phyloP scores from a whole-genome alignment of 495 filamentous ascomycete genomes.

The Bacidia rubella region DNA sequence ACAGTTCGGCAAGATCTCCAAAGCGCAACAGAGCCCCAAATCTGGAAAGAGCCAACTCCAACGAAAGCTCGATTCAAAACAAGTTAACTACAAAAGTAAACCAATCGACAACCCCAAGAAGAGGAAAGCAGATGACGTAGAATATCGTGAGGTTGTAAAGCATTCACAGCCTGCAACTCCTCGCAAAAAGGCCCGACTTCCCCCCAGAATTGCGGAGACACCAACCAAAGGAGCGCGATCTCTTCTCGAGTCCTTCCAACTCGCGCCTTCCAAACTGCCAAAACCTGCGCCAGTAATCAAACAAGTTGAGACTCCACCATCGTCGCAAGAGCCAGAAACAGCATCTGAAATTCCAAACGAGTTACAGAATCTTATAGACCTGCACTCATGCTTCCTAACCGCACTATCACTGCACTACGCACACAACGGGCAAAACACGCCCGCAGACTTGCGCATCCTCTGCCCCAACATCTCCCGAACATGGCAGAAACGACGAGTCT shows the following conservation, averaged over 20 bases:
- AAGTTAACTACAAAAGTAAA: background rate
- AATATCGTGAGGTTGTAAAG: background rate
- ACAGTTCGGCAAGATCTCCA: conserved; percentile 17
- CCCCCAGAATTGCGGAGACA: conserved; percentile 6
- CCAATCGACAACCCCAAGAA: conserved; percentile 1
- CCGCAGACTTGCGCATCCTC: conserved; percentile 43
- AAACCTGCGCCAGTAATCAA: background rate
- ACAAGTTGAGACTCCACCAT: conserved; percentile 7
- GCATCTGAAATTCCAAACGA: conserved; percentile 9
- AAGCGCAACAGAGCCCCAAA: conserved; percentile 9
- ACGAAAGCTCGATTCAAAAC: background rate
- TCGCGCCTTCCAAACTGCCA: conserved; percentile 9
- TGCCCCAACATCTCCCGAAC: conserved; percentile 39
- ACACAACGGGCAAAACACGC: conserved; percentile 48
- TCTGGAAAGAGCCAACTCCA: conserved; percentile 2
- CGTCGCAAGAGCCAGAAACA: conserved; percentile 3
- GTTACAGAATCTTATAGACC: conserved; percentile 17
- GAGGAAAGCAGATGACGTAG: conserved; percentile 2
- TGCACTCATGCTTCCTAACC: conserved; percentile 25
- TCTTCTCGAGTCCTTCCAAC: conserved; percentile 13
- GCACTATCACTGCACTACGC: conserved; percentile 45
- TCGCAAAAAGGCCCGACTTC: conserved; percentile 3
- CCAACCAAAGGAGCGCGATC: conserved; percentile 17
- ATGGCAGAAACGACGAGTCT: conserved; percentile 49
- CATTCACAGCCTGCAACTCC: conserved; percentile 3